phyloP scores from a whole-genome alignment of 768 basidiomycete genomes.

The Suillus placidus region DNA sequence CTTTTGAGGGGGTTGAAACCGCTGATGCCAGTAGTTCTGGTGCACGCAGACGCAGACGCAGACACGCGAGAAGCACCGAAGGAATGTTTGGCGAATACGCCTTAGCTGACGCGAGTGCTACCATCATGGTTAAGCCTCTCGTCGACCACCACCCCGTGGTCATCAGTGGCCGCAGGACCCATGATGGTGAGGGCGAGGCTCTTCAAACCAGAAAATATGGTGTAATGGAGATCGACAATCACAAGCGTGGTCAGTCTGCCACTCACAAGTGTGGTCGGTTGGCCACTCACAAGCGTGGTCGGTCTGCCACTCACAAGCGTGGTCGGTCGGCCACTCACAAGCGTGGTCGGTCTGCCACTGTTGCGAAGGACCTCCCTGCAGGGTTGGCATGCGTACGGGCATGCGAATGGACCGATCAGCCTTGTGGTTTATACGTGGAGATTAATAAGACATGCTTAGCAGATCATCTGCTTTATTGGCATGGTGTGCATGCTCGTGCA shows the following conservation, averaged over 20 bases:
- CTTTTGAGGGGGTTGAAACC: neutral
- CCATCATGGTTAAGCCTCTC: neutral
- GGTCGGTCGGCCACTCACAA: neutral
- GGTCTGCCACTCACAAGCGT: neutral
- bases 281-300: no score
- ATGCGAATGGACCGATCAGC: neutral
- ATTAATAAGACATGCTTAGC: neutral
- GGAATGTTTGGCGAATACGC: neutral
- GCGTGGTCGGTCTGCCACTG: neutral
- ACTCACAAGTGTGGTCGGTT: no score
- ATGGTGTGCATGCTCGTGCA: accelerated
- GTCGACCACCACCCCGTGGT: neutral
- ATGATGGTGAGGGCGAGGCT: no score
- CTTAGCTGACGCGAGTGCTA: neutral
- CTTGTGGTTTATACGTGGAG: neutral
- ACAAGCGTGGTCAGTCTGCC: accelerated
- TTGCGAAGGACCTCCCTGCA: neutral
- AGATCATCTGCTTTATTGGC: neutral
- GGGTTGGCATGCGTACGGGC: neutral
- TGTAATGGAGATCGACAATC: neutral
- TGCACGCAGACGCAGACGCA: neutral
- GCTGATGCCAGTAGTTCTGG: neutral
- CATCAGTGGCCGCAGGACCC: neutral
- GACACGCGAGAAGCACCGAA: neutral
- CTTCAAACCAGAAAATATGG: neutral